phyloP scores from a whole-genome alignment of 139 green algal genomes.

The Coelastrella sp. region DNA sequence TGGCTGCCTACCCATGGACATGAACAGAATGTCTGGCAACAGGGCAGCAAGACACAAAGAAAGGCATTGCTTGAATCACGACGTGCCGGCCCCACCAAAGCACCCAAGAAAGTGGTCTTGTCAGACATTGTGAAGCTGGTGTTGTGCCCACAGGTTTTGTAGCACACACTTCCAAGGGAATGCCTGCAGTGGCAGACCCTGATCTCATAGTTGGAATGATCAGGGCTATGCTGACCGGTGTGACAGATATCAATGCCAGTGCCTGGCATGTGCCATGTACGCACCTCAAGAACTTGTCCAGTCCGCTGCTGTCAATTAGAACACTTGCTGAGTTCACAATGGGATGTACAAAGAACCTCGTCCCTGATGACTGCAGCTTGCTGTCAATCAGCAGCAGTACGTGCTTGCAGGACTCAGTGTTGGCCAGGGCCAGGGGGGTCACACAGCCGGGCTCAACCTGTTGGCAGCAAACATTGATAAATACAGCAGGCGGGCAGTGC shows the following conservation, averaged over 20 bases:
- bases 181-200: not conserved
- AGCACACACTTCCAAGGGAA: not conserved
- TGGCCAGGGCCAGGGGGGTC: slow-evolving; percentile 71
- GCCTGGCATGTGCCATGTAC: not conserved
- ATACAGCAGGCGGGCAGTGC: not conserved
- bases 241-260: not conserved
- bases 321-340: slow-evolving; percentile 72
- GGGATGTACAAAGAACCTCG: slow-evolving; percentile 72
- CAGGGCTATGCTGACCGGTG: not conserved
- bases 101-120: too few relatives aligned
- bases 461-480: not conserved
- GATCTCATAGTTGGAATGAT: too few relatives aligned
- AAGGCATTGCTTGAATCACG: too few relatives aligned
- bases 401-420: slow-evolving; percentile 50
- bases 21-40: too few relatives aligned
- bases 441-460: slow-evolving; percentile 75
- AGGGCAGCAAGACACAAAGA: too few relatives aligned
- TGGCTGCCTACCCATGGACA: too few relatives aligned
- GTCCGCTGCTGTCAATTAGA: slow-evolving; percentile 50
- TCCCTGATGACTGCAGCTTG: slow-evolving; percentile 43
- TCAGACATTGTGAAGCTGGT: not conserved
- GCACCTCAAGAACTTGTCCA: slow-evolving; percentile 70
- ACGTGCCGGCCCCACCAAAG: too few relatives aligned
- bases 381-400: slow-evolving; percentile 77
- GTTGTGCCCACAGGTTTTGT: not conserved